Evolutionary conservation across 139 green algal species (phyloP), one percentile per base, ranked within the genome.

Genomic region (Parachlorella kessleri): DNA sequence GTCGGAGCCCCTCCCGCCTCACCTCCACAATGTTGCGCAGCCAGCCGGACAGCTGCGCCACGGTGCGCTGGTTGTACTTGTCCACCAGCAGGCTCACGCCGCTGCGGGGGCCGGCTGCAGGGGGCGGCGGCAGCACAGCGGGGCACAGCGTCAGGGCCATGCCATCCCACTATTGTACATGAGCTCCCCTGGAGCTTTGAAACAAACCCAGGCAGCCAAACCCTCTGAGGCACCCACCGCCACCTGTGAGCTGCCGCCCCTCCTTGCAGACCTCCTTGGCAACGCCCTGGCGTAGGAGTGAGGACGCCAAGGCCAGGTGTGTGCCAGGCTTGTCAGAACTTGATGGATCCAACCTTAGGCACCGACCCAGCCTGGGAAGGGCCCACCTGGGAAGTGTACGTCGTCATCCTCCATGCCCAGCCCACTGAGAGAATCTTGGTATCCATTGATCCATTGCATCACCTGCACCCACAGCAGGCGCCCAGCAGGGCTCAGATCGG

Each of bases 1-100:
- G n/a, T n/a, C n/a, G n/a, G n/a, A n/a, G n/a, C n/a, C 81, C 75
- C 70, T 23, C 67, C 36, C 88, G 69, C 64, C 93, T 81, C 38
- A 85, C 84, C 67, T 94, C 83, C 18, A 98, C 80, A 72, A 98
- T 98, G 86, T 96, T 96, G 59, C 68, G 81, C 72, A 90, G 93
- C 94, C 93, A 98, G 10, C 40, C 40, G 53, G 85, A 85, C 63
- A 97, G 88, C 23, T 84, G 94, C 23, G 67, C 68, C 35, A 81
- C 80, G 77, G 93, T 94, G 33, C 92, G 83, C 18, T 86, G 48
- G 14, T 92, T 89, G 83, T 98, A 98, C 71, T 83, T 89, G 41
- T 90, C 76, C 32, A 97, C 88, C 26, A 98, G 88, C 79, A 93
- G 78, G 35, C 77, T 77, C 71, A 94, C 78, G 39, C 93, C 90